Base-by-base conservation (phyloP, 176 grass and related monocot species). In the Triticum dicoccoides region DNA sequence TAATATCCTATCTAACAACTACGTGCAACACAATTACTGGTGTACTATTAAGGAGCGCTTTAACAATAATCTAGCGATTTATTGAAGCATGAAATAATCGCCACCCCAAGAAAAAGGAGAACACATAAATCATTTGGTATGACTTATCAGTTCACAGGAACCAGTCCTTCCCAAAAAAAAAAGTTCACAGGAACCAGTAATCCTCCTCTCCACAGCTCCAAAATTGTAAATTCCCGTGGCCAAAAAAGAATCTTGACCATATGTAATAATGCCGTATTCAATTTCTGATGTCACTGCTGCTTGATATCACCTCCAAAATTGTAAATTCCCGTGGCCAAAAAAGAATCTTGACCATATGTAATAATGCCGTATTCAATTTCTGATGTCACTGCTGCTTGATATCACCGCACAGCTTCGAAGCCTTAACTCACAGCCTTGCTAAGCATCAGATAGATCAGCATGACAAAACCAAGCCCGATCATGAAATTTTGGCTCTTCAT, bases 401-500 rank as follows among this genome's bases (percentile, higher is more conserved):
- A 32, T 32, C 78, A 3, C 18, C 21, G 4, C 66, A 72, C 14
- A 17, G 51, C 1, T 18, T 18, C 14, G 51, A 63, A 74, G 27
- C 18, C 30, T 85, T 83, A 94, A 88, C 87, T 89, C 84, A 82
- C 18, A 83, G 65, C 75, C 66, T 88, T 98, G 74, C 86, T 92
- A 72, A 95, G 69, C 73, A 95, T 65, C 75, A 96, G 81, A 82
- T 92, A 85, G 73, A 98, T 51, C 37, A 95, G 77, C 24, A 98
- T 58, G 21, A 94, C 30, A 76, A 91, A 78, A 65, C 81, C 92
- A 42, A 92, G 78, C 65, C 79, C 90, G 5, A 94, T 33, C 86
- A 94, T 59, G 88, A 98, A 27, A 49, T 82, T 95, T 23, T 91
- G 84, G 64, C 76, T 83, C 15, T 85, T 98, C 74, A 96, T 65